A percentile compares a stretch with the other conserved stretches of the same genome.
phyloP scores from a whole-genome alignment of 1,284 basidiomycete species.

The Austroboletus rostrupii region DNA sequence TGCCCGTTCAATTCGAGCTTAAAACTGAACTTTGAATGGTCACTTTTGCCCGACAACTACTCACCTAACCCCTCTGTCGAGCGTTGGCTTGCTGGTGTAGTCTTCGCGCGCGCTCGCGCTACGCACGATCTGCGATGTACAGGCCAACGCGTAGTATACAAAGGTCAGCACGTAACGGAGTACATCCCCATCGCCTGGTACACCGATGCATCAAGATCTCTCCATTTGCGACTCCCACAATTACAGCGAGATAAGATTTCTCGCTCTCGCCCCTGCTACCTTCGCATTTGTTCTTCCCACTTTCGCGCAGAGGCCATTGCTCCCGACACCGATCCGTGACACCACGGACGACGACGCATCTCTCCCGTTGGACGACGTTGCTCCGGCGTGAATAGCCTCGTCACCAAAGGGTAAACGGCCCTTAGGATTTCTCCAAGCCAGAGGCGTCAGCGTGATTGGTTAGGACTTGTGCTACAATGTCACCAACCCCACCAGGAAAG shows the following conservation, averaged over 20 bases:
- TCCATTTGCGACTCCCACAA: too few relatives aligned
- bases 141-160: too few relatives aligned
- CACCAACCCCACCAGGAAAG: neutral
- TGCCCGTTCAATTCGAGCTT: too few relatives aligned
- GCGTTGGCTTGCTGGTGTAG: too few relatives aligned
- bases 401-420: constrained; percentile 35
- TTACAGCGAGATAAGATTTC: neutral
- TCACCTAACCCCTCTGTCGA: too few relatives aligned
- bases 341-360: neutral
- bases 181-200: too few relatives aligned
- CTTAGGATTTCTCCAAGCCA: constrained; percentile 42
- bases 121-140: too few relatives aligned
- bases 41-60: too few relatives aligned
- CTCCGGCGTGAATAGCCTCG: constrained; percentile 46
- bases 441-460: constrained; percentile 33
- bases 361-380: constrained; percentile 36
- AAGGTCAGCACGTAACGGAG: too few relatives aligned
- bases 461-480: neutral
- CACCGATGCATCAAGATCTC: too few relatives aligned
- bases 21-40: too few relatives aligned
- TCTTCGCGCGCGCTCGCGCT: too few relatives aligned
- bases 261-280: neutral
- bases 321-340: neutral
- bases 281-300: neutral
- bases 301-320: neutral